Percentiles rank a stretch among this genome's conserved stretches.
Evolutionary conservation across 202 grass and related monocot species (phyloP).

Genomic region (Panicum virgatum): DNA sequence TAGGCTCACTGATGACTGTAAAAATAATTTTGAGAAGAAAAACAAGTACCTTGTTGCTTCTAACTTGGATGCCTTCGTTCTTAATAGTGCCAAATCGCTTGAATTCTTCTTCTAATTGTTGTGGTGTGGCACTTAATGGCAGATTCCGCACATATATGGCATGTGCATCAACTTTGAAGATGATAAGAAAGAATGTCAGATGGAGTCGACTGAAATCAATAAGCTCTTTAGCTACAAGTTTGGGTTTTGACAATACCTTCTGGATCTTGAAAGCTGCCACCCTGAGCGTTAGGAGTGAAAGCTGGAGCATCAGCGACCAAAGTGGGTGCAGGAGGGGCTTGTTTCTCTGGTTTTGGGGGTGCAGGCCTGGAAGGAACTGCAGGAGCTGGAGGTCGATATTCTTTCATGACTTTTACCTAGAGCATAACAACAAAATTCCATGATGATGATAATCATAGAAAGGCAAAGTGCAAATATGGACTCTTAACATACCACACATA

Average conservation of each 20-base stretch:
- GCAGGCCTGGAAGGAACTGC: conserved; percentile 51
- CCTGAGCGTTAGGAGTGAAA: conserved; percentile 59
- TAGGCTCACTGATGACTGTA: background rate
- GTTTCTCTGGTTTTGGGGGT: conserved; percentile 62
- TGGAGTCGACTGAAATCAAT: background rate
- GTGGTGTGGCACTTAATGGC: conserved; percentile 63
- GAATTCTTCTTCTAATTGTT: conserved; percentile 87
- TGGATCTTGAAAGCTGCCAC: conserved; percentile 70
- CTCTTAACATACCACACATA: background rate
- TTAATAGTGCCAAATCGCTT: conserved; percentile 88
- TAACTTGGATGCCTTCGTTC: conserved; percentile 85
- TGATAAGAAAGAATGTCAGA: conserved; percentile 21
- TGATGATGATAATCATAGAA: background rate
- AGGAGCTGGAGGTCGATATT: conserved; percentile 48
- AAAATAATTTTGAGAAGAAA: background rate
- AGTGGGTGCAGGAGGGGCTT: conserved; percentile 41
- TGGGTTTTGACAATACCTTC: conserved; percentile 60
- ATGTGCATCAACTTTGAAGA: conserved; percentile 61
- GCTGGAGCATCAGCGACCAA: conserved; percentile 51
- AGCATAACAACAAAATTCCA: conserved; percentile 39
- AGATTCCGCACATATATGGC: conserved; percentile 89
- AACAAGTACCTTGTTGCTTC: conserved; percentile 81
- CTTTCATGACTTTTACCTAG: conserved; percentile 92
- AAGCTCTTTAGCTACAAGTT: conserved; percentile 11
- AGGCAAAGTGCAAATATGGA: background rate